Conservation (phyloP, 805 yeast species). For the Cyberlindnera euphorbiiphila region DNA sequence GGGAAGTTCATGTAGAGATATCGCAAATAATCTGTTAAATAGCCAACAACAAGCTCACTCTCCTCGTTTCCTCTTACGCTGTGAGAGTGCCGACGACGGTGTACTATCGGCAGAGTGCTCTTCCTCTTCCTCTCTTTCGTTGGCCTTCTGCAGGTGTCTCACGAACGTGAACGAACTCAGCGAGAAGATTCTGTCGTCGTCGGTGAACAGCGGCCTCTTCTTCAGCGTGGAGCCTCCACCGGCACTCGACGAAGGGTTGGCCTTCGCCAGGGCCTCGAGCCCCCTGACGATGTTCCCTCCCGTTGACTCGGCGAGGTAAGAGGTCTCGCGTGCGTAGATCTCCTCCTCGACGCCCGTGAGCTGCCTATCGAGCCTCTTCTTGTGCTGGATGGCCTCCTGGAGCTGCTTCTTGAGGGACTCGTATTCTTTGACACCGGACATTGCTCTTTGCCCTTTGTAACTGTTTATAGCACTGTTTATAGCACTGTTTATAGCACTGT, state of each 20-base stretch:
- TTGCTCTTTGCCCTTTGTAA: background rate
- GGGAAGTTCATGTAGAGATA: no score
- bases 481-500: slow-evolving; percentile 1
- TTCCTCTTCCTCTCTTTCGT: slow-evolving; percentile 32
- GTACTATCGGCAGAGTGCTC: slow-evolving; percentile 24
- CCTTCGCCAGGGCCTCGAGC: slow-evolving; percentile 69
- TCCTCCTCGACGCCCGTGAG: slow-evolving; percentile 67
- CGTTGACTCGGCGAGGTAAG: slow-evolving; percentile 67
- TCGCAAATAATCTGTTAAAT: background rate
- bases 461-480: background rate
- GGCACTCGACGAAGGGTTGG: slow-evolving; percentile 28
- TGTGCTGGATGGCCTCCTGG: slow-evolving; percentile 55
- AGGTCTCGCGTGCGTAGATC: slow-evolving; percentile 73
- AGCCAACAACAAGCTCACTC: slow-evolving; percentile 3
- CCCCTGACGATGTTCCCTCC: slow-evolving; percentile 87
- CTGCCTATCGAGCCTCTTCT: slow-evolving; percentile 61
- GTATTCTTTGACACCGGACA: slow-evolving; percentile 43
- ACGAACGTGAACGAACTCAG: slow-evolving; percentile 68
- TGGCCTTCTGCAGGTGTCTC: slow-evolving; percentile 52
- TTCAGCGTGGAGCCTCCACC: slow-evolving; percentile 17
- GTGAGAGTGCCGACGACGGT: slow-evolving; percentile 10
- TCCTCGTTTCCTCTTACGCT: slow-evolving; percentile 16
- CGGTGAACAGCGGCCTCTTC: slow-evolving; percentile 49
- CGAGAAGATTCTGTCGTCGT: slow-evolving; percentile 79
- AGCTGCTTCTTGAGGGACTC: slow-evolving; percentile 63